phyloP scores from a whole-genome alignment of 176 grass and related monocot species.

The sorghum (Sorghum bicolor) region DNA sequence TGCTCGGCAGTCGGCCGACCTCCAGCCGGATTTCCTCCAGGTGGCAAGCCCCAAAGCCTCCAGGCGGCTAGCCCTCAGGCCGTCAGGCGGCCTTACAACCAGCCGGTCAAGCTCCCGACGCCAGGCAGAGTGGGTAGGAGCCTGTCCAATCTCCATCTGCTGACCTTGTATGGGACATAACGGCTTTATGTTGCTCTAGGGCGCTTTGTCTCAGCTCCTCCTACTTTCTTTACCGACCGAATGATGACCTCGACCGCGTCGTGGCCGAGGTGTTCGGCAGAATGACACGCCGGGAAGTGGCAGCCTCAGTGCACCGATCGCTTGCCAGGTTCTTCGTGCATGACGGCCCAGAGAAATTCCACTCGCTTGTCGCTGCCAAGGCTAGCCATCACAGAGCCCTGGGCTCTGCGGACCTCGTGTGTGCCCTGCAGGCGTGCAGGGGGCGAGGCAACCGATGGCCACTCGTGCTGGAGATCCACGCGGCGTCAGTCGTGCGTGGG shows the following conservation, averaged over 20 bases:
- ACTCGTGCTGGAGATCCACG: constrained; percentile 23
- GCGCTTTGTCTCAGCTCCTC: no score
- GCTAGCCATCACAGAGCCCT: neutral
- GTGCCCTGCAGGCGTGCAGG: constrained; percentile 30
- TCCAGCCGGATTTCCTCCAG: no score
- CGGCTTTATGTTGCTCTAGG: no score
- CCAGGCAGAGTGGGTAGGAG: no score
- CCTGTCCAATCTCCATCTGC: no score
- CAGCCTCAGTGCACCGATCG: constrained; percentile 13
- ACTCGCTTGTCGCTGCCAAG: neutral
- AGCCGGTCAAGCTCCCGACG: no score
- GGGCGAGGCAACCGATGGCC: neutral
- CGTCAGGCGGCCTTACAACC: no score
- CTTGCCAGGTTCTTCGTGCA: constrained; percentile 12
- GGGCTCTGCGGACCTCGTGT: neutral
- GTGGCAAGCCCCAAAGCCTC: no score
- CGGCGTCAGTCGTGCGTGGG: neutral
- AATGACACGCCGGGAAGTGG: constrained; percentile 36
- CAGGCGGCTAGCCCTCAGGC: no score
- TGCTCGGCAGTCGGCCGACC: no score
- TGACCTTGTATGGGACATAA: no score
- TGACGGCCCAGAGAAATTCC: neutral
- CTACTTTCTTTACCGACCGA: no score
- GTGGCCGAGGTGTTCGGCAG: constrained; percentile 9
- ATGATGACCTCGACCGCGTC: neutral